Conservation (phyloP, 768 basidiomycete genomes). For the Leccinum subgranulosum region DNA sequence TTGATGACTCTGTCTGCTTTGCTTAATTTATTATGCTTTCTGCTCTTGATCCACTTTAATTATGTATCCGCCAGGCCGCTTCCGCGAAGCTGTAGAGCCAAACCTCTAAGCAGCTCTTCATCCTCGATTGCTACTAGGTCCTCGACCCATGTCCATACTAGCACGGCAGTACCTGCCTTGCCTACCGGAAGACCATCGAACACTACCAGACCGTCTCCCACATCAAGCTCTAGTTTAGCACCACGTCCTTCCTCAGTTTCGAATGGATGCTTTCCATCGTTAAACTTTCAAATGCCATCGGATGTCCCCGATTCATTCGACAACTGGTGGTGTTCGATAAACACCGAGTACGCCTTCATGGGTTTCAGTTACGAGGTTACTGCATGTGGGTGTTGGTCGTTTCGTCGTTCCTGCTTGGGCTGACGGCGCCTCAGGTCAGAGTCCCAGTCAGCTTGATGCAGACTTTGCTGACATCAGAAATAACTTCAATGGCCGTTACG, state of each 20-base stretch:
- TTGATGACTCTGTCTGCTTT: conserved; percentile 5
- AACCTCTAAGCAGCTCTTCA: not conserved
- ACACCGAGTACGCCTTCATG: conserved; percentile 70
- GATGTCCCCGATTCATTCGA: conserved; percentile 41
- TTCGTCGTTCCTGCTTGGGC: not conserved
- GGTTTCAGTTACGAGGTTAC: conserved; percentile 77
- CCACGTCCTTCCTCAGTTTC: not conserved
- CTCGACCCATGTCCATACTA: not conserved
- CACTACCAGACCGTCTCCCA: not conserved
- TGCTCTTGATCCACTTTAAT: conserved; percentile 10
- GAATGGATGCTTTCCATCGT: conserved; percentile 36
- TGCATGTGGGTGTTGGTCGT: conserved; percentile 42
- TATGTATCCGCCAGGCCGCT: conserved; percentile 12
- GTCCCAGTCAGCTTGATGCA: conserved; percentile 40
- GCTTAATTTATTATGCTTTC: not conserved
- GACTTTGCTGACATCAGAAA: conserved; percentile 62
- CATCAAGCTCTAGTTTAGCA: not conserved
- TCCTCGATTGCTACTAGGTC: not conserved
- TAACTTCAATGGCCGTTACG: conserved; percentile 61
- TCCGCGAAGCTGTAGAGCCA: conserved; percentile 9
- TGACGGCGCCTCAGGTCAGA: conserved; percentile 48
- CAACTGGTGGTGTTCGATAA: conserved; percentile 63
- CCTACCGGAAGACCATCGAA: not conserved
- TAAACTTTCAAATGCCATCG: conserved; percentile 55
- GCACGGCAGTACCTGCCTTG: not conserved